phyloP scores from a whole-genome alignment of 441 rosid genomes.

The Raphanus hybrid region DNA sequence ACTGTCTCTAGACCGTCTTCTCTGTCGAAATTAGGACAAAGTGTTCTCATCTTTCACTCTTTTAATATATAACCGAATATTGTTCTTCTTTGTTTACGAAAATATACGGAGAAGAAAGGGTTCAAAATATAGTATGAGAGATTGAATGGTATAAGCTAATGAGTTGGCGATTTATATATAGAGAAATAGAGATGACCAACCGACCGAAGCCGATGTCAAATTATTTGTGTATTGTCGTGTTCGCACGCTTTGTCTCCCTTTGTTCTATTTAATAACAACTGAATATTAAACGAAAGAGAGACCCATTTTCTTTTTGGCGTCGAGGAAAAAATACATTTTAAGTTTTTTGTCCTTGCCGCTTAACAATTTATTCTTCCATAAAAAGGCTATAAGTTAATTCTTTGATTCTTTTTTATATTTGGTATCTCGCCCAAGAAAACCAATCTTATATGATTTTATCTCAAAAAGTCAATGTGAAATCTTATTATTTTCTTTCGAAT shows the following conservation, averaged over 20 bases:
- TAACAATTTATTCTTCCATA: neutral
- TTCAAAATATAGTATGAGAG: slow-evolving; percentile 22
- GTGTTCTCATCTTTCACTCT: slow-evolving; percentile 58
- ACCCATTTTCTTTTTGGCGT: slow-evolving; percentile 2
- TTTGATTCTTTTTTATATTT: too few relatives aligned
- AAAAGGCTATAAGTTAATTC: neutral
- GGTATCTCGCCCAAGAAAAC: too few relatives aligned
- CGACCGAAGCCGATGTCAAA: slow-evolving; percentile 43
- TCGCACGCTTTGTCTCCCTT: slow-evolving; percentile 47
- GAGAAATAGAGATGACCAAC: slow-evolving; percentile 35
- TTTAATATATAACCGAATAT: neutral
- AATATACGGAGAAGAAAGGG: slow-evolving; percentile 11
- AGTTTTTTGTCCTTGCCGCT: slow-evolving; percentile 21
- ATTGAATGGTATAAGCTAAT: slow-evolving; percentile 22
- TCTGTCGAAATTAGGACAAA: slow-evolving; percentile 75
- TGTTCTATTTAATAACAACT: neutral
- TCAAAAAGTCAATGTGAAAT: slow-evolving; percentile 28
- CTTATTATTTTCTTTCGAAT: neutral
- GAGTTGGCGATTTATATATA: slow-evolving; percentile 29
- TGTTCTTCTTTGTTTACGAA: slow-evolving; percentile 24
- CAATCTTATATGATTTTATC: neutral
- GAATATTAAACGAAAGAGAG: neutral
- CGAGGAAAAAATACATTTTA: slow-evolving; percentile 6
- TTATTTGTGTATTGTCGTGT: slow-evolving; percentile 46
- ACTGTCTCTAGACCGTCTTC: slow-evolving; percentile 89